Conservation (phyloP, 1,284 basidiomycete species). For the Ganoderma lucidum region DNA sequence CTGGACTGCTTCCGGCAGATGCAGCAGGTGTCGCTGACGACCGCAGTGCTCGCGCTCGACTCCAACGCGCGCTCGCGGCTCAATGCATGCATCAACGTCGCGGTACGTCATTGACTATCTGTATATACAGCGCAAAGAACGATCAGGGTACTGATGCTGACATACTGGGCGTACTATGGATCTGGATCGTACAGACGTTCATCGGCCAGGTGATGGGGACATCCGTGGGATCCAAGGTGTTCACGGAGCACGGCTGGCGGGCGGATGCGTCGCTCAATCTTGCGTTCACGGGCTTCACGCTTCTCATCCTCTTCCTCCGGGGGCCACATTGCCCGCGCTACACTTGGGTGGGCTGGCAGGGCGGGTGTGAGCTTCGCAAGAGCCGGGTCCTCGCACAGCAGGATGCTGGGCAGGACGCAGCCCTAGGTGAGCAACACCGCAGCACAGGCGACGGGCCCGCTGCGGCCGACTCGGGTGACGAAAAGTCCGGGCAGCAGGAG, state of each 20-base stretch:
- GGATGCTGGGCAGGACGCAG: slow-evolving; percentile 7
- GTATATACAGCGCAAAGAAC: no score
- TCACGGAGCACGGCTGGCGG: slow-evolving; percentile 59
- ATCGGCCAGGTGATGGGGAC: slow-evolving; percentile 61
- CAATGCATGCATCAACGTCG: slow-evolving; percentile 58
- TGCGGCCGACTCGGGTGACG: neutral
- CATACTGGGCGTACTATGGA: no score
- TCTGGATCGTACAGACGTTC: neutral
- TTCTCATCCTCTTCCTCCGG: slow-evolving; percentile 50
- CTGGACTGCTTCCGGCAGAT: slow-evolving; percentile 58
- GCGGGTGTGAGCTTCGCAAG: slow-evolving; percentile 42
- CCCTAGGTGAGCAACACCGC: neutral
- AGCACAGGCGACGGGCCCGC: neutral
- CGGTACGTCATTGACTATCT: slow-evolving; percentile 38
- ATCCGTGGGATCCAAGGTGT: slow-evolving; percentile 58
- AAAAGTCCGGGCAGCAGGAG: neutral
- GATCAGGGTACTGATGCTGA: neutral
- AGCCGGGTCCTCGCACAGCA: slow-evolving; percentile 19
- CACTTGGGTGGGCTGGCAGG: slow-evolving; percentile 50
- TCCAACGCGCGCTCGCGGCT: slow-evolving; percentile 53
- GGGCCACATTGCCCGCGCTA: slow-evolving; percentile 51
- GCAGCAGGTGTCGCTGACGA: slow-evolving; percentile 50
- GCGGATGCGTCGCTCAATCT: slow-evolving; percentile 55
- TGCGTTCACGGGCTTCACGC: slow-evolving; percentile 51
- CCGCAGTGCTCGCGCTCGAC: slow-evolving; percentile 49